Evolutionary conservation across 148 eudicot genomes (phyloP).

Genomic region (Polygonum maritimum): DNA sequence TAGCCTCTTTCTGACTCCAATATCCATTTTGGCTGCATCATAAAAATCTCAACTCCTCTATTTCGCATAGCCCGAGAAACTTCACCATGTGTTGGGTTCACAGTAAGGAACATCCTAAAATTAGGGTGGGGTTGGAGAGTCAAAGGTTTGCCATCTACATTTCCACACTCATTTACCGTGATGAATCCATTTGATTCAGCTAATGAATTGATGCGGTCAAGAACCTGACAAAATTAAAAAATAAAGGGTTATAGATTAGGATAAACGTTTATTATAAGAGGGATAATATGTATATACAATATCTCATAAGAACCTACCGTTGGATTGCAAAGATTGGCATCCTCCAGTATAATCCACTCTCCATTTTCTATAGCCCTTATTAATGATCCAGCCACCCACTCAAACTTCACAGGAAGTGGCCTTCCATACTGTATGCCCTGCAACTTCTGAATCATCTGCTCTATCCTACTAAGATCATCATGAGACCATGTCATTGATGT

Average conservation of each 20-base stretch:
- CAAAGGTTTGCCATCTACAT: slow-evolving; percentile 76
- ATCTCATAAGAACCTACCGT: slow-evolving; percentile 37
- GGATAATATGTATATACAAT: neutral
- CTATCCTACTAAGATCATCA: slow-evolving; percentile 44
- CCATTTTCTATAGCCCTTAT: slow-evolving; percentile 88
- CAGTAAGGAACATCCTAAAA: slow-evolving; percentile 87
- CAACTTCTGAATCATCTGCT: slow-evolving; percentile 40
- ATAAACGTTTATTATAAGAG: neutral
- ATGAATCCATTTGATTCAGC: slow-evolving; percentile 88
- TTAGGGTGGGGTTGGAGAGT: slow-evolving; percentile 74
- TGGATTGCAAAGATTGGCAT: slow-evolving; percentile 97
- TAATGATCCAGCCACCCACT: slow-evolving; percentile 83
- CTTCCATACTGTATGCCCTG: slow-evolving; percentile 36
- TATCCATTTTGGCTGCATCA: slow-evolving; percentile 82
- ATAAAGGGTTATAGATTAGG: neutral
- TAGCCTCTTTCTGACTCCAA: slow-evolving; percentile 20
- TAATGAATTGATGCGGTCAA: slow-evolving; percentile 91
- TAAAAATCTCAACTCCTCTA: slow-evolving; percentile 77
- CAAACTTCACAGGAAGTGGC: slow-evolving; percentile 56
- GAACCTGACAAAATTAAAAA: slow-evolving; percentile 46
- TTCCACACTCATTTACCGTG: slow-evolving; percentile 88
- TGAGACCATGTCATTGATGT: slow-evolving; percentile 47
- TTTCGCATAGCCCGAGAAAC: slow-evolving; percentile 97
- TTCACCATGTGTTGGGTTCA: slow-evolving; percentile 79
- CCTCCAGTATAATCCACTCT: slow-evolving; percentile 94